These are phyloP conservation scores for Penicillium longicatenatum DNA, from an alignment of 495 filamentous ascomycete genomes.

Conservation along the genomic window DNA sequence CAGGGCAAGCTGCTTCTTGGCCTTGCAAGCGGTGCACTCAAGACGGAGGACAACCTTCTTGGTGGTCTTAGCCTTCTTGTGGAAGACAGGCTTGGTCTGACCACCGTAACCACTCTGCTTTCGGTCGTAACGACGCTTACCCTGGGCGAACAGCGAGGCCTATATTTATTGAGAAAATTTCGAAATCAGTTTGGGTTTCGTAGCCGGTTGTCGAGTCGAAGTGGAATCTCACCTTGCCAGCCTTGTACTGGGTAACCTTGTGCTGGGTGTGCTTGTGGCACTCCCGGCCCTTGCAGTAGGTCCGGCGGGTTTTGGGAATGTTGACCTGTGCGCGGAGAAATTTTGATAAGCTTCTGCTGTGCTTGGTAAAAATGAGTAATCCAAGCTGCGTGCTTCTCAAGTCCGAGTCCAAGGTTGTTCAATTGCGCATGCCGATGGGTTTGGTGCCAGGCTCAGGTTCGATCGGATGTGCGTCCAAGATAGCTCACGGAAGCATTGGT, in stretches of 20 bases:
- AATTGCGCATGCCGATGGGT: slow-evolving; percentile 6
- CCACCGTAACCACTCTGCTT: slow-evolving; percentile 99
- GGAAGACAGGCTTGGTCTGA: slow-evolving; percentile 99
- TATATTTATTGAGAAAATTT: slow-evolving; percentile 35
- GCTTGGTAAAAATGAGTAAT: slow-evolving; percentile 3
- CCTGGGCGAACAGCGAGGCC: slow-evolving; percentile 94
- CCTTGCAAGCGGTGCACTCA: slow-evolving; percentile 96
- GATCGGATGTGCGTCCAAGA: neutral
- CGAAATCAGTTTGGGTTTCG: slow-evolving; percentile 28
- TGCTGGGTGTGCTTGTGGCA: slow-evolving; percentile 94
- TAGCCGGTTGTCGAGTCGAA: slow-evolving; percentile 8
- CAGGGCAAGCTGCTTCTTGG: slow-evolving; percentile 95
- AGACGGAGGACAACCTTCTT: slow-evolving; percentile 99
- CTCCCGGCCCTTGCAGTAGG: slow-evolving; percentile 92
- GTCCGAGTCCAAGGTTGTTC: slow-evolving; percentile 16
- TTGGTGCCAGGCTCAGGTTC: neutral
- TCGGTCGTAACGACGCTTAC: slow-evolving; percentile 99
- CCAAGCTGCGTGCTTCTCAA: slow-evolving; percentile 8
- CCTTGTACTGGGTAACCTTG: slow-evolving; percentile 98
- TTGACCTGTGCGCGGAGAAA: slow-evolving; percentile 63
- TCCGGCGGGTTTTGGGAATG: slow-evolving; percentile 88
- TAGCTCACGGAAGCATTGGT: neutral
- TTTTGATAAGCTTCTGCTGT: slow-evolving; percentile 23
- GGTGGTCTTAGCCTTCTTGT: slow-evolving; percentile 99
- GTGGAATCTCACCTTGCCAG: slow-evolving; percentile 69